A percentile compares a stretch with the other conserved stretches of the same genome.
Evolutionary conservation across 352 stramenopile genomes (phyloP).

Genomic region (Globisporangium recalcitrans): DNA sequence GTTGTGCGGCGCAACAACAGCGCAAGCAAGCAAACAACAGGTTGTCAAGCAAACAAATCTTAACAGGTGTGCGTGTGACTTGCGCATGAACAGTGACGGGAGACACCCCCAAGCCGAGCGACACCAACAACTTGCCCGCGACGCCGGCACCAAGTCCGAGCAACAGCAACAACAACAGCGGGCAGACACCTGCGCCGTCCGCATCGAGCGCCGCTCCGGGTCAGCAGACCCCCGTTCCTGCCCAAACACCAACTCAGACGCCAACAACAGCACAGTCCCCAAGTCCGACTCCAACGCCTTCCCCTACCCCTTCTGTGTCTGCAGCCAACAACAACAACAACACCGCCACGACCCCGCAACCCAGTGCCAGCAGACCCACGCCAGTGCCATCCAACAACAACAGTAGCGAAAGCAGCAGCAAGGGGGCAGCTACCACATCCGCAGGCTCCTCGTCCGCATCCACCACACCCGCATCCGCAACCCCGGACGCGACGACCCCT

Average conservation of each 20-base stretch:
- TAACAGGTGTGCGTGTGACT: background rate
- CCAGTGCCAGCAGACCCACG: background rate
- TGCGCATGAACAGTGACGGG: constrained; percentile 6
- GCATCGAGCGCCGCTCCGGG: constrained; percentile 2
- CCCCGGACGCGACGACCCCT: background rate
- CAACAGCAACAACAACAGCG: constrained; percentile 8
- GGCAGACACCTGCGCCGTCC: constrained; percentile 4
- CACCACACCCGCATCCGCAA: constrained; percentile 1
- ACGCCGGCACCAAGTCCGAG: constrained; percentile 11
- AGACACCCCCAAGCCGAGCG: constrained; percentile 19
- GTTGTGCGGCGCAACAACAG: constrained; percentile 7
- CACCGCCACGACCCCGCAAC: constrained; percentile 2
- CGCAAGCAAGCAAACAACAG: background rate
- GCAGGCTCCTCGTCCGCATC: background rate
- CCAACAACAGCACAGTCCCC: background rate
- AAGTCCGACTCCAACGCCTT: background rate
- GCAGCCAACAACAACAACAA: background rate
- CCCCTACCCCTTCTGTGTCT: constrained; percentile 9
- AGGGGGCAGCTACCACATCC: background rate
- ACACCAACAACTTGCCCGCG: constrained; percentile 29
- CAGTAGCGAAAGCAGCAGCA: constrained; percentile 12
- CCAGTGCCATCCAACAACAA: constrained; percentile 1
- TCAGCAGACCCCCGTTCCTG: constrained; percentile 6
- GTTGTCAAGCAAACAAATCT: background rate
- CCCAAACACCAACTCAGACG: constrained; percentile 1